Percentiles rank a stretch among this genome's conserved stretches.
Evolutionary conservation across 202 grass and related monocot genomes (phyloP).

Genomic region (Carex arenaria): DNA sequence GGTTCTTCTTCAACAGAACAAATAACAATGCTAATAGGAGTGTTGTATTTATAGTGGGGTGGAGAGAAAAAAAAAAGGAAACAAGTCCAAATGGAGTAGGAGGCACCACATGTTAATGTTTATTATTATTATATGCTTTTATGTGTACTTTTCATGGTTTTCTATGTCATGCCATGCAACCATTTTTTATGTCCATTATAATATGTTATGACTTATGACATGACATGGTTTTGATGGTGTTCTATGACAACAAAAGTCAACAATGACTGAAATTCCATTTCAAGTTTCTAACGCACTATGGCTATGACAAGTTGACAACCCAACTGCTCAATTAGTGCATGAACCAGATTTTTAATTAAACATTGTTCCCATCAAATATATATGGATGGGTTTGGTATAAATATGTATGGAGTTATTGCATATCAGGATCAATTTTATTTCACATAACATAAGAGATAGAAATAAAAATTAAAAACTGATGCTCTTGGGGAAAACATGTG

Average conservation of each 20-base stretch:
- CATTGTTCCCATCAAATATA: neutral
- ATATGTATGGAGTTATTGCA: no score
- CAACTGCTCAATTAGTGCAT: neutral
- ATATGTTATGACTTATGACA: neutral
- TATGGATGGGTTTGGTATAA: neutral
- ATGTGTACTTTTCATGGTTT: conserved; percentile 24
- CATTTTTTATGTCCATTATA: neutral
- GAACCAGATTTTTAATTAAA: neutral
- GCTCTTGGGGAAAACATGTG: neutral
- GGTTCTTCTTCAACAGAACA: conserved; percentile 29
- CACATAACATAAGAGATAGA: neutral
- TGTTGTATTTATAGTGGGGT: conserved; percentile 25
- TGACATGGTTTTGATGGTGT: neutral
- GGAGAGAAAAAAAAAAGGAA: conserved; percentile 13
- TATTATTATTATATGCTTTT: conserved; percentile 30
- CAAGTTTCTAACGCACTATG: no score
- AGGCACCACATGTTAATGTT: conserved; percentile 20
- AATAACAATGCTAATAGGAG: conserved; percentile 11
- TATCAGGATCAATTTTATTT: neutral
- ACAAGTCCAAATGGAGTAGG: conserved; percentile 15
- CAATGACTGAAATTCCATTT: no score
- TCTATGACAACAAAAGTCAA: no score
- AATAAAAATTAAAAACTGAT: neutral
- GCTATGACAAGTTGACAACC: neutral
- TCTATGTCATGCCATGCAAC: conserved; percentile 8